A percentile compares a stretch with the other conserved stretches of the same genome.
These are phyloP conservation scores for Tilletia walkeri DNA, from an alignment of 1,284 basidiomycete genomes.

Conservation along the genomic window DNA sequence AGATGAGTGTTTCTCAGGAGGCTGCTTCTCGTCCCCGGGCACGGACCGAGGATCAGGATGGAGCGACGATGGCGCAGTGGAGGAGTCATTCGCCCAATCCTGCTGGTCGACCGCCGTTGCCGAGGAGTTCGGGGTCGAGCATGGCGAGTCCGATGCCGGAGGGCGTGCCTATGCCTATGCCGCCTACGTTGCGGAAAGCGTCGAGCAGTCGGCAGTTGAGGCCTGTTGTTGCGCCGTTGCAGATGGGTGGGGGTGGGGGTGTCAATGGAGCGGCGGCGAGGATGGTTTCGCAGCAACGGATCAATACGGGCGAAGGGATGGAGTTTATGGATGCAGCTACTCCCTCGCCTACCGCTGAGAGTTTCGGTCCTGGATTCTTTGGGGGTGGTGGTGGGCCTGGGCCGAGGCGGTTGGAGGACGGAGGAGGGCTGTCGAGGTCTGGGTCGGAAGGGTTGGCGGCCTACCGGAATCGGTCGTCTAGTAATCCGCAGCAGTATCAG, in stretches of 20 bases:
- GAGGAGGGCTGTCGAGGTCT: slow-evolving; percentile 27
- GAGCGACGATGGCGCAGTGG: slow-evolving; percentile 44
- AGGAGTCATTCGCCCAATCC: slow-evolving; percentile 40
- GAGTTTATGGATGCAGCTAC: slow-evolving; percentile 10
- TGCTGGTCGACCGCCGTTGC: slow-evolving; percentile 36
- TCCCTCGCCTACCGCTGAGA: not conserved
- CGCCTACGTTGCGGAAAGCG: slow-evolving; percentile 37
- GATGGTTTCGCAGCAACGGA: slow-evolving; percentile 4
- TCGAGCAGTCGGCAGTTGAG: slow-evolving; percentile 40
- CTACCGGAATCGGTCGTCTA: slow-evolving; percentile 34
- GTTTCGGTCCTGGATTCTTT: not conserved
- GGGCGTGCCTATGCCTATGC: not conserved
- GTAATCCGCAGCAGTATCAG: slow-evolving; percentile 37
- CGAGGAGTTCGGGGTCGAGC: slow-evolving; percentile 30
- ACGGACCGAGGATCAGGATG: slow-evolving; percentile 47
- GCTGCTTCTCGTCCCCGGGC: slow-evolving; percentile 31
- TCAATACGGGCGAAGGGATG: slow-evolving; percentile 11
- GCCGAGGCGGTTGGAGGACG: not conserved
- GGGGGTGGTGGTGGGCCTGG: not conserved
- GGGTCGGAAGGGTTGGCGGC: slow-evolving; percentile 27
- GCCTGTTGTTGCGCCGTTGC: slow-evolving; percentile 23
- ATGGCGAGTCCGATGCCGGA: not conserved
- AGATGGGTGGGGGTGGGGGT: not conserved
- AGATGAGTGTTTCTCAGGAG: slow-evolving; percentile 30
- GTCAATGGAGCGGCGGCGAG: not conserved